phyloP scores from a whole-genome alignment of 2,329 filamentous ascomycete genomes.

The Stylonectria norvegica region DNA sequence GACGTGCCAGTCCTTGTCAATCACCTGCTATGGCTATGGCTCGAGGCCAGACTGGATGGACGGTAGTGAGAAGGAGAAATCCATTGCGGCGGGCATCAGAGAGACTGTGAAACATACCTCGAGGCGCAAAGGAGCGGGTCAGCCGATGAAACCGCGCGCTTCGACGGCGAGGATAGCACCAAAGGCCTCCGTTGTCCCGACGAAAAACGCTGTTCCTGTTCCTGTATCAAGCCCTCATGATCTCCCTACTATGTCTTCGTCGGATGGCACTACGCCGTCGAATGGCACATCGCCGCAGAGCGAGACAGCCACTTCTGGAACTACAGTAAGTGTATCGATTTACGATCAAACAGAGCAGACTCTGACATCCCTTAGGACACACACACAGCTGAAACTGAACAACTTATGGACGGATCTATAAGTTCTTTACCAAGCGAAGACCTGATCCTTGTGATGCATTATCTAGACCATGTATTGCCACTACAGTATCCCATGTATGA shows the following conservation, averaged over 20 bases:
- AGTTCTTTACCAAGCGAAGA: not conserved
- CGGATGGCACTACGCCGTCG: not conserved
- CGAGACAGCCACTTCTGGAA: not conserved
- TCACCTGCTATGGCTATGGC: slow-evolving; percentile 9
- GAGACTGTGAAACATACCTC: slow-evolving; percentile 2
- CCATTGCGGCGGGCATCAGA: not conserved
- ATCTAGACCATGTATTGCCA: slow-evolving; percentile 5
- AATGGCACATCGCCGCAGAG: not conserved
- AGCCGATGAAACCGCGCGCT: not conserved
- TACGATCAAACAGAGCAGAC: not conserved
- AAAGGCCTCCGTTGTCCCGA: not conserved
- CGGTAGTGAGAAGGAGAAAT: not conserved
- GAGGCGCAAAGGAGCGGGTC: not conserved
- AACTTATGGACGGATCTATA: not conserved
- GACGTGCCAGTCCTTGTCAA: slow-evolving; percentile 3
- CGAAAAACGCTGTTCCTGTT: slow-evolving; percentile 1
- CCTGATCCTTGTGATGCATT: slow-evolving; percentile 6
- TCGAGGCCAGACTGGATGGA: slow-evolving; percentile 8
- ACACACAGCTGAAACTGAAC: not conserved
- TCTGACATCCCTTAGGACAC: not conserved
- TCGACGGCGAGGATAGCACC: slow-evolving; percentile 3
- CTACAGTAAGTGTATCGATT: not conserved
- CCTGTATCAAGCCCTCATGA: not conserved
- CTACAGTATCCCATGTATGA: slow-evolving; percentile 5
- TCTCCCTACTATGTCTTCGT: too few relatives aligned